Evolutionary conservation across 371 early-diverging fungal species (phyloP), one percentile per base, ranked within the genome.

Genomic region (Mucor saturninus): DNA sequence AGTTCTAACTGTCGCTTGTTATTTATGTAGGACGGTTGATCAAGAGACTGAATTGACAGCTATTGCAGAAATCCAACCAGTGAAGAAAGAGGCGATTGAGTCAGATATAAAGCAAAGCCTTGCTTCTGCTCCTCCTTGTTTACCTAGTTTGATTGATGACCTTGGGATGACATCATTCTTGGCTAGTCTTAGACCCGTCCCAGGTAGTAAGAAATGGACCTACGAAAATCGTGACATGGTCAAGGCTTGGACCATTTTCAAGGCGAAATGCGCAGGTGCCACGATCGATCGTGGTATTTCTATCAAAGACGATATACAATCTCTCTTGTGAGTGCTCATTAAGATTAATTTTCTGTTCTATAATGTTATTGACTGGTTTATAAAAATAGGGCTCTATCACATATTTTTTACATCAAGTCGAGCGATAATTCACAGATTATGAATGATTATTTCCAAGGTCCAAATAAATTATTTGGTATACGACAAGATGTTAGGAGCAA

Each of bases 331-430:
- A 50, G 50, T 30, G 9, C 30, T 50, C 30, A 7, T 10, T 30
- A 13, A 26, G 28, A 4, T 48, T 21, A 29, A 9, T 48, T 15
- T 48, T 21, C 8, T 26, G 26, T 6, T 26, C 7, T 28, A 0
- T 43, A n/a, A n/a, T 14, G 45, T 21, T 9, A 46, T 46, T 46
- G 26, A 46, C 42, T 14, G 10, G 28, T 50, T 28, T 4, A 1
- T 46, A 46, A 5, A 21, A 26, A 46, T 9, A 50, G 50, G 13
- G 7, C 50, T 2, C 11, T 50, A 30, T 50, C 50, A 10, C 50
- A 50, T 50, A 50, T 50, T 11, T 30, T 50, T 13, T 50, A 30
- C 30, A 21, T 50, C 3, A 50, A 50, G 28, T 50, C 50, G 10
- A 50, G 14, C 10, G 50, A 30, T 29, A 50, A 50, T 29, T 50